Percentiles rank a stretch among this genome's conserved stretches.
These are phyloP conservation scores for Verticillium longisporum DNA, from an alignment of 2,329 filamentous ascomycete genomes.

Conservation along the genomic window DNA sequence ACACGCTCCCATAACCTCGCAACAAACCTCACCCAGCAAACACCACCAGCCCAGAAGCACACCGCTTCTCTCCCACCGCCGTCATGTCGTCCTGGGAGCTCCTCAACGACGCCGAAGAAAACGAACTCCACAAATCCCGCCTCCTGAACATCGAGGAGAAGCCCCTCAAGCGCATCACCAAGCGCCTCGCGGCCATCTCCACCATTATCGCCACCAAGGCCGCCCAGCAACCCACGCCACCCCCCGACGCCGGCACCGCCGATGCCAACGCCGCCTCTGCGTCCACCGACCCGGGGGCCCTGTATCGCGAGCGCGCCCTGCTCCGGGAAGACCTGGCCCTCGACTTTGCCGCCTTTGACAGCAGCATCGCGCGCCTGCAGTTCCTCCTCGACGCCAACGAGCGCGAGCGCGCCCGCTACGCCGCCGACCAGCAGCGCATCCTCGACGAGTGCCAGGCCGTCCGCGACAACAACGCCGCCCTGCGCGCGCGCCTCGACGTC, in stretches of 20 bases:
- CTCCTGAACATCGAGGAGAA: slow-evolving; percentile 88
- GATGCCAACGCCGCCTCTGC: slow-evolving; percentile 10
- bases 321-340: slow-evolving; percentile 79
- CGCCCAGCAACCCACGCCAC: slow-evolving; percentile 56
- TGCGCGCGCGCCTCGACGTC: slow-evolving; percentile 69
- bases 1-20: not conserved
- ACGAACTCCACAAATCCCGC: slow-evolving; percentile 79
- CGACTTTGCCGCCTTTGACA: slow-evolving; percentile 85
- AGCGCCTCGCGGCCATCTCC: slow-evolving; percentile 62
- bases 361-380: slow-evolving; percentile 79
- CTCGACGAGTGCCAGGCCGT: slow-evolving; percentile 71
- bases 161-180: slow-evolving; percentile 82
- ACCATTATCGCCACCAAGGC: slow-evolving; percentile 30
- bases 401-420: slow-evolving; percentile 77
- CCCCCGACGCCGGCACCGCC: slow-evolving; percentile 59
- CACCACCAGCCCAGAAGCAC: not conserved
- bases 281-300: slow-evolving; percentile 24
- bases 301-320: slow-evolving; percentile 51
- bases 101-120: slow-evolving; percentile 69
- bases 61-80: not conserved
- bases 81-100: slow-evolving; percentile 52
- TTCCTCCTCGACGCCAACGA: slow-evolving; percentile 79
- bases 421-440: slow-evolving; percentile 72
- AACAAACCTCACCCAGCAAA: not conserved
- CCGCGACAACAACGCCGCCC: slow-evolving; percentile 63